Conservation (phyloP, 441 rosid species). For the Gossypium schwendimanii region DNA sequence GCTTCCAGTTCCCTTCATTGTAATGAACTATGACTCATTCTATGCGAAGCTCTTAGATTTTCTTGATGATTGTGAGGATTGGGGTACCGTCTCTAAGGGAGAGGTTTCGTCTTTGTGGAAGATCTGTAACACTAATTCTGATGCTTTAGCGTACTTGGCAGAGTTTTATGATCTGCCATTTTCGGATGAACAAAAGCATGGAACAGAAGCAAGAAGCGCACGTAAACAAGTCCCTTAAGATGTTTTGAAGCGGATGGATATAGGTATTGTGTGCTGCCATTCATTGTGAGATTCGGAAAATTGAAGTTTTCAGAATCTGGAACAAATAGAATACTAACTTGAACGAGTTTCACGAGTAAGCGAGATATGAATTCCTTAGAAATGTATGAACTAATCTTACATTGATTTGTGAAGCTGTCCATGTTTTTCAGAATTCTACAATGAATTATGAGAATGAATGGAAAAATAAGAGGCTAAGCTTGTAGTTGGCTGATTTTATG, state of each 20-base stretch:
- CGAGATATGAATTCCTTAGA: neutral
- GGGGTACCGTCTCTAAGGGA: constrained; percentile 69
- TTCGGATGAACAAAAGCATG: neutral
- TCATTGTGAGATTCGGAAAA: neutral
- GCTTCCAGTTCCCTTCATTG: constrained; percentile 66
- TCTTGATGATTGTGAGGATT: constrained; percentile 51
- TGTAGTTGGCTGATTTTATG: neutral
- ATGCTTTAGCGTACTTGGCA: constrained; percentile 58
- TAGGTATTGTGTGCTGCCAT: neutral
- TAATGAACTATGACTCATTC: constrained; percentile 82
- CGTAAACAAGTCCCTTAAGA: constrained; percentile 9
- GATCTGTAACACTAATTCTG: constrained; percentile 58
- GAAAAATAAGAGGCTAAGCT: neutral
- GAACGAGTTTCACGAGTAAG: neutral
- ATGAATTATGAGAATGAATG: neutral
- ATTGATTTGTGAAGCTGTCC: neutral
- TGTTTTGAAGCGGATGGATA: neutral
- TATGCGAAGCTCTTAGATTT: constrained; percentile 68
- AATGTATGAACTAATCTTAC: neutral
- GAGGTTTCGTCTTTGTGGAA: constrained; percentile 73
- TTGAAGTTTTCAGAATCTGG: neutral
- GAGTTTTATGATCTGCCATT: constrained; percentile 46
- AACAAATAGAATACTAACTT: neutral
- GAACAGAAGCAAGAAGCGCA: constrained; percentile 14
- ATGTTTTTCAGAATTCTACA: neutral